Evolutionary conservation across 495 filamentous ascomycete species (phyloP), one percentile per base, ranked within the genome.

Genomic region (Talaromyces nanjingensis): DNA sequence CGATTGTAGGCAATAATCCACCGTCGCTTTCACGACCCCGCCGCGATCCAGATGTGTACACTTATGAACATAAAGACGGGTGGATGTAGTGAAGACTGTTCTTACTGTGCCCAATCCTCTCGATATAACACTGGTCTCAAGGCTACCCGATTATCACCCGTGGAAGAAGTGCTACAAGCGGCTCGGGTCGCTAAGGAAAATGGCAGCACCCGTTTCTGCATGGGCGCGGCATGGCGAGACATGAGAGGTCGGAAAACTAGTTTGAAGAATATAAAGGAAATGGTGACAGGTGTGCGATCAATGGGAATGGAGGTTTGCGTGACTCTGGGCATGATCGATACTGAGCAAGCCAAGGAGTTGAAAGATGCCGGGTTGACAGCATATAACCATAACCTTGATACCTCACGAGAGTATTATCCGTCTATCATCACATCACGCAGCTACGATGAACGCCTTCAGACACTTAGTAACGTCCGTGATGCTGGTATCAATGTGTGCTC

Each of bases 41-140:
- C 85, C 34, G 82, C 87, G 6, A 87, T 96, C 71, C 91, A 96
- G 71, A 89, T 93, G 78, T 93, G 91, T 79, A 96, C 91, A 2
- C 79, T 96, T 60, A 92, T 93, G 88, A 93, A 92, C 81, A 96
- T 96, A 81, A 96, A 94, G 68, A 93, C 90, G n/a, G 91, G 91
- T 56, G 91, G 91, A 27, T 96, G 91, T 74, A 87, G 82, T 70
- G 91, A 93, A 72, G 91, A 96, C 77, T 96, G 91, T 71, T 88
- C 86, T 31, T 96, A 93, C 81, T 96, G 91, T 73, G 90, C 91
- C 7, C 91, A 96, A 73, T 92, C 90, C 8, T 90, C 87, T 18
- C 87, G 88, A 49, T 87, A 96, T 79, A 72, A 84, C 55, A 93
- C 91, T 4, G 91, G 91, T 9, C 79, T 93, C 12, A 83, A 88